These are phyloP conservation scores for Bipolaris zeicola DNA, from an alignment of 2,329 filamentous ascomycete genomes.

Conservation along the genomic window DNA sequence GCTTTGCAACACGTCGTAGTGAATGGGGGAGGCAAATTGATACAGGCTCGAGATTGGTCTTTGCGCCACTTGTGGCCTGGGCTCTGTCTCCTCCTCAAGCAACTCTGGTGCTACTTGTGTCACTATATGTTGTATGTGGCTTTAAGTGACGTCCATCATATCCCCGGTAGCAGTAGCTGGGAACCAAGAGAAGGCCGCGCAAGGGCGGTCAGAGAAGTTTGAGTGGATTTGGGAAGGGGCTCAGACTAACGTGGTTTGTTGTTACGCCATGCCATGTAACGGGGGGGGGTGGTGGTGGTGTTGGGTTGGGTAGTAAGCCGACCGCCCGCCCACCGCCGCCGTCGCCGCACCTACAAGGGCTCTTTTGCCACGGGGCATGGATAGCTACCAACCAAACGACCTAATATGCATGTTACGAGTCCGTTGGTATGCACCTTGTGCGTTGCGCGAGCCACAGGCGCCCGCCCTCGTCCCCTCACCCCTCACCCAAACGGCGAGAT, in stretches of 20 bases:
- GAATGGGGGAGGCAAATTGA: not conserved
- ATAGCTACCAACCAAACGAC: slow-evolving; percentile 4
- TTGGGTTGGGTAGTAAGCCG: not conserved
- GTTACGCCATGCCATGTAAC: not conserved
- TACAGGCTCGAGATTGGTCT: too few relatives aligned
- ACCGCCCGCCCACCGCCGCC: too few relatives aligned
- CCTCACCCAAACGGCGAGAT: slow-evolving; percentile 2
- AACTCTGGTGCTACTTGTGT: too few relatives aligned
- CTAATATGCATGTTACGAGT: not conserved
- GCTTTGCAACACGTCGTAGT: too few relatives aligned
- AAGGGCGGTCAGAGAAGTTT: not conserved
- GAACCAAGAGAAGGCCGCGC: not conserved
- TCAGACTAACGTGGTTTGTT: too few relatives aligned
- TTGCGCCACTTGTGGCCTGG: too few relatives aligned
- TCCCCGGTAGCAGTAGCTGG: not conserved
- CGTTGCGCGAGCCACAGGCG: too few relatives aligned
- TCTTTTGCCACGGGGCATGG: not conserved
- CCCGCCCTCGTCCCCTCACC: not conserved
- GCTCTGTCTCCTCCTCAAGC: too few relatives aligned
- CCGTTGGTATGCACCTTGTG: too few relatives aligned
- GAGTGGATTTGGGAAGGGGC: too few relatives aligned
- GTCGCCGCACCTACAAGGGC: too few relatives aligned
- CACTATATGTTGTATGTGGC: not conserved
- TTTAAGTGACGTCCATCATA: not conserved
- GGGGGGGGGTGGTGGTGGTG: not conserved